These are phyloP conservation scores for Friedmanniomyces endolithicus DNA, from an alignment of 495 filamentous ascomycete genomes.

Conservation along the genomic window DNA sequence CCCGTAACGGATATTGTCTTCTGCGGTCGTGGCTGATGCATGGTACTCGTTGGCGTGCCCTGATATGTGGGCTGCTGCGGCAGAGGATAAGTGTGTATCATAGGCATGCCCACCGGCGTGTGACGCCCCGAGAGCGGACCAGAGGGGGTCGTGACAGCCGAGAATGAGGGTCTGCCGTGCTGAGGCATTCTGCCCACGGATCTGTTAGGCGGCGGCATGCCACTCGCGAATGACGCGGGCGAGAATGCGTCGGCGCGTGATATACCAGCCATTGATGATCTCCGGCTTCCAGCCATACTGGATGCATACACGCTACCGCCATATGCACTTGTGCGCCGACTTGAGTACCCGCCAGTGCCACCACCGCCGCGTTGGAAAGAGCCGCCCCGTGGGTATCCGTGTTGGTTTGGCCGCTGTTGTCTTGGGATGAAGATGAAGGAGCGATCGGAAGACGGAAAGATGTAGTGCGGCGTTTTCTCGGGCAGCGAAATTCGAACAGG, in stretches of 20 bases:
- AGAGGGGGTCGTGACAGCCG: constrained; percentile 28
- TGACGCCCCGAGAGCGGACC: constrained; percentile 19
- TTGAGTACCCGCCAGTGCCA: constrained; percentile 44
- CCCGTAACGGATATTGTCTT: constrained; percentile 88
- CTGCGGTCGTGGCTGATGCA: constrained; percentile 90
- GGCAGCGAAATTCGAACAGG: constrained; percentile 91
- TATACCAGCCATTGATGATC: constrained; percentile 72
- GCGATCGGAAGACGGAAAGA: constrained; percentile 75
- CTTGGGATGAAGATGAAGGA: constrained; percentile 98
- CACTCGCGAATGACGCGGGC: constrained; percentile 64
- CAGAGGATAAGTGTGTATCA: constrained; percentile 39
- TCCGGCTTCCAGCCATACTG: constrained; percentile 81
- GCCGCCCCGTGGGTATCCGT: constrained; percentile 58
- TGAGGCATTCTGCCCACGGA: constrained; percentile 83
- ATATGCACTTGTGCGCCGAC: constrained; percentile 68
- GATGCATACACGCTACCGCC: constrained; percentile 72
- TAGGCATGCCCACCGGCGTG: constrained; percentile 12
- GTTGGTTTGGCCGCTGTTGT: constrained; percentile 83
- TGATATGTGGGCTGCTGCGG: constrained; percentile 60
- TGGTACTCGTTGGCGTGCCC: constrained; percentile 59
- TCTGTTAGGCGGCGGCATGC: constrained; percentile 40
- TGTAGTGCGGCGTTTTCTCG: constrained; percentile 62
- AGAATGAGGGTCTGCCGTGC: constrained; percentile 30
- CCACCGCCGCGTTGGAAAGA: constrained; percentile 43
- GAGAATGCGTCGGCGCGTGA: constrained; percentile 65